Percentiles rank a stretch among this genome's conserved stretches.
Conservation (phyloP, 805 yeast genomes). For the Citeromyces matritensis region DNA sequence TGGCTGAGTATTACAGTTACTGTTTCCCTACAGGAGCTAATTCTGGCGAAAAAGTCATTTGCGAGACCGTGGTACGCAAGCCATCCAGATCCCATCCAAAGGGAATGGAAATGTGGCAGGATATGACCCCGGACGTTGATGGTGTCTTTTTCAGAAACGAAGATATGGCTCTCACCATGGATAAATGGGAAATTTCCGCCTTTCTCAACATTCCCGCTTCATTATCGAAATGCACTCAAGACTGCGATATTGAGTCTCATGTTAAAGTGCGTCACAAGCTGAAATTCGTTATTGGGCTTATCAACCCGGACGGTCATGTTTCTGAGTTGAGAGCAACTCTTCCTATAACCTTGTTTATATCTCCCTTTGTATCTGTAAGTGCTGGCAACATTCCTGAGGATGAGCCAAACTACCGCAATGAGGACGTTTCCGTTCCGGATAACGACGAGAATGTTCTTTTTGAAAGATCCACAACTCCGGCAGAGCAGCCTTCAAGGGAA, state of each 20-base stretch:
- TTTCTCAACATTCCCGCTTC: slow-evolving; percentile 55
- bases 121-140: slow-evolving; percentile 16
- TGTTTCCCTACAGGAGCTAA: slow-evolving; percentile 45
- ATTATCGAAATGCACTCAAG: slow-evolving; percentile 71
- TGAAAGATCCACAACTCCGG: background rate
- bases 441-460: background rate
- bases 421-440: background rate
- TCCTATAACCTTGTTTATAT: slow-evolving; percentile 40
- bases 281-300: slow-evolving; percentile 62
- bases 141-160: slow-evolving; percentile 18
- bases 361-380: slow-evolving; percentile 67
- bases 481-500: too few species aligned
- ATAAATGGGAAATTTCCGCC: slow-evolving; percentile 63
- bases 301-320: slow-evolving; percentile 84
- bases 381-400: slow-evolving; percentile 12
- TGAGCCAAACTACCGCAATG: background rate
- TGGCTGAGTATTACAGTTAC: slow-evolving; percentile 50
- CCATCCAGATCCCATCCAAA: slow-evolving; percentile 23
- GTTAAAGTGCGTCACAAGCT: slow-evolving; percentile 82
- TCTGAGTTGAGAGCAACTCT: slow-evolving; percentile 85
- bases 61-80: slow-evolving; percentile 26
- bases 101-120: slow-evolving; percentile 22
- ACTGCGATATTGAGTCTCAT: slow-evolving; percentile 54
- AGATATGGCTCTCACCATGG: slow-evolving; percentile 21
- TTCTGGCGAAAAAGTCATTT: slow-evolving; percentile 45